Conservation (phyloP, 495 filamentous ascomycete genomes). For the Penicillium egyptiacum region DNA sequence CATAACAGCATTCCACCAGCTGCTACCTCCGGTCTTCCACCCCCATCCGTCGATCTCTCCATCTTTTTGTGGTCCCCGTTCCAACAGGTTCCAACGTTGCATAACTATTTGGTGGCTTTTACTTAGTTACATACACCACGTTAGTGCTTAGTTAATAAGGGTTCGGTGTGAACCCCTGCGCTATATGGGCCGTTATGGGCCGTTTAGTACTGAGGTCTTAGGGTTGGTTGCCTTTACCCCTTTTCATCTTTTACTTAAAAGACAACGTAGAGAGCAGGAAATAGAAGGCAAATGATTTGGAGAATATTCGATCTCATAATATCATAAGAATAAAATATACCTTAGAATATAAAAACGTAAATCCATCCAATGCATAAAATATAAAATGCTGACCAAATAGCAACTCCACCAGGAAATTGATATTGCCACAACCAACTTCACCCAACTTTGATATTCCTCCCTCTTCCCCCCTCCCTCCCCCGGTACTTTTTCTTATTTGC, state of each 20-base stretch:
- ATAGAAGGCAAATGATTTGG: not conserved
- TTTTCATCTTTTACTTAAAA: not conserved
- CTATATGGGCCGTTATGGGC: not conserved
- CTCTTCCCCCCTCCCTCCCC: constrained; percentile 16
- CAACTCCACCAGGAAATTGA: not conserved
- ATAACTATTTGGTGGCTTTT: not conserved
- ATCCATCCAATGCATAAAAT: not conserved
- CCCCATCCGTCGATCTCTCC: not conserved
- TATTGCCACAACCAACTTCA: constrained; percentile 27
- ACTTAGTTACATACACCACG: too few relatives aligned
- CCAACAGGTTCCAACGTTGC: too few relatives aligned
- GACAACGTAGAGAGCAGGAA: not conserved
- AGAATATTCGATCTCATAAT: not conserved
- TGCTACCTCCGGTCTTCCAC: too few relatives aligned
- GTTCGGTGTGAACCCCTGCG: not conserved
- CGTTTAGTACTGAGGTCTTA: not conserved
- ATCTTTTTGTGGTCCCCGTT: not conserved
- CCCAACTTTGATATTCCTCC: constrained; percentile 17
- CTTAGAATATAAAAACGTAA: not conserved
- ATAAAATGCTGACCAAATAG: not conserved
- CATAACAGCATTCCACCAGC: not conserved
- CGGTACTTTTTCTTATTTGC: constrained; percentile 21
- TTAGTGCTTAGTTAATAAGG: not conserved
- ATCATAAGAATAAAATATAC: not conserved
- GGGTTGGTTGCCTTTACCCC: not conserved